Evolutionary conservation across 2,329 filamentous ascomycete species (phyloP).

Genomic region (Cladosporium sp.): DNA sequence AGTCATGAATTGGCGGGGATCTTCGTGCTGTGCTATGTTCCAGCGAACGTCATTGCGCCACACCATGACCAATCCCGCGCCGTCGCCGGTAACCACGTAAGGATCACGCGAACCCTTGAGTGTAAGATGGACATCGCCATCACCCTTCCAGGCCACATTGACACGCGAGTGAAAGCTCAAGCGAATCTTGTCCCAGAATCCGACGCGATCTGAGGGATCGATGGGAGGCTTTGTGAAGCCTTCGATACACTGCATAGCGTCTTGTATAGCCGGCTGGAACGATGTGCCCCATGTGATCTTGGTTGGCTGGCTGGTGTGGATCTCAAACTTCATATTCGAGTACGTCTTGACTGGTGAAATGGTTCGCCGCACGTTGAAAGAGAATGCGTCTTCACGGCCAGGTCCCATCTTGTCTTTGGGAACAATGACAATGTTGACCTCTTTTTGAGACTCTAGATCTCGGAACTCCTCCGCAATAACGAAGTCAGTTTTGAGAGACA

Average conservation of each 20-base stretch:
- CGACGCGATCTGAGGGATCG: constrained; percentile 88
- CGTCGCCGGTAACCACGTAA: constrained; percentile 87
- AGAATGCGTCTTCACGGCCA: constrained; percentile 66
- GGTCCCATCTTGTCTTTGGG: constrained; percentile 63
- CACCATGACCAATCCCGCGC: constrained; percentile 96
- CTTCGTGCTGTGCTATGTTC: constrained; percentile 79
- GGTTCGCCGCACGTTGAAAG: constrained; percentile 83
- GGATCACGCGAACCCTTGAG: constrained; percentile 89
- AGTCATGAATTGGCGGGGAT: constrained; percentile 91
- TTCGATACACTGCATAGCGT: constrained; percentile 99
- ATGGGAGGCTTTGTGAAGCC: constrained; percentile 95
- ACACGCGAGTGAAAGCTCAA: constrained; percentile 91
- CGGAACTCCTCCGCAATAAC: constrained; percentile 94
- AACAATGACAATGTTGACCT: constrained; percentile 80
- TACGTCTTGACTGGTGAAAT: constrained; percentile 96
- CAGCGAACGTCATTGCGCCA: constrained; percentile 93
- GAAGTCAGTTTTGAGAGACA: constrained; percentile 85
- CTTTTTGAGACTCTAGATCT: constrained; percentile 74
- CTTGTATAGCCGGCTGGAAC: constrained; percentile 96
- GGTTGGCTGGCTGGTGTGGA: constrained; percentile 90
- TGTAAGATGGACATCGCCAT: constrained; percentile 90
- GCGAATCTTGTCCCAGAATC: constrained; percentile 98
- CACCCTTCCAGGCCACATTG: constrained; percentile 86
- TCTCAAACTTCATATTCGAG: constrained; percentile 85
- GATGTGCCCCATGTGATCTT: constrained; percentile 96